Base-by-base conservation (phyloP, 768 basidiomycete genomes). In the Suillus ampliporus region DNA sequence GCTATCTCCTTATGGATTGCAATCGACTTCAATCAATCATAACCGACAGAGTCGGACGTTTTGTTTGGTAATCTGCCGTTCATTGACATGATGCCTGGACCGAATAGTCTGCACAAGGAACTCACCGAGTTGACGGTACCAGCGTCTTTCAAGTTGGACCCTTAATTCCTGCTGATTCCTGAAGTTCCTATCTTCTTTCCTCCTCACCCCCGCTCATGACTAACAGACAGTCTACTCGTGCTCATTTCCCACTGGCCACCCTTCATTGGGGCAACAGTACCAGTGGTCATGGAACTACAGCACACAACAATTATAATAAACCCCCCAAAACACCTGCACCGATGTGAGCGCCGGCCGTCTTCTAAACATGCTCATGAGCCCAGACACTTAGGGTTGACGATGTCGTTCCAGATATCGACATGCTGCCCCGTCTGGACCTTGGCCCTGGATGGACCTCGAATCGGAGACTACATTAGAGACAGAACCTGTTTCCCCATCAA, bases 401-500 rank as follows among this genome's bases (percentile, higher is more conserved):
- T 21, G 2, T 35, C 15, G 14, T 41, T 44, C 14, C 43, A 34
- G 15, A 5, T 63, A 80, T 64, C 70, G 77, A 48, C 78, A 81
- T 68, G 81, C 76, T 15, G 71, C 79, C 2, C 82, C 82, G 31
- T 79, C 79, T 50, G 80, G 80, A 71, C 76, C 68, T 28, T 73
- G 69, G 65, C 74, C 74, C 13, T 76, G 74, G 74, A 56, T 52
- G 54, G 58, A 63, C 35, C 58, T 65, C 23, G 38, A 57, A 7
- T 34, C 41, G 2, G 62, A 40, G 14, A n/a, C 17, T 13, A 6
- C 40, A 2, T 9, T 6, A 56, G 48, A 38, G 10, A 28, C 76
- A 4, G 38, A 23, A 3, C 64, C 60, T 2, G 58, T 66, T 10
- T 37, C 68, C 2, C 65, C 64, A 34, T 13, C 1, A 5, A 63